Evolutionary conservation across 305 asterid genomes (phyloP), one percentile per base, ranked within the genome.

Genomic region (Fraxinus sp.): DNA sequence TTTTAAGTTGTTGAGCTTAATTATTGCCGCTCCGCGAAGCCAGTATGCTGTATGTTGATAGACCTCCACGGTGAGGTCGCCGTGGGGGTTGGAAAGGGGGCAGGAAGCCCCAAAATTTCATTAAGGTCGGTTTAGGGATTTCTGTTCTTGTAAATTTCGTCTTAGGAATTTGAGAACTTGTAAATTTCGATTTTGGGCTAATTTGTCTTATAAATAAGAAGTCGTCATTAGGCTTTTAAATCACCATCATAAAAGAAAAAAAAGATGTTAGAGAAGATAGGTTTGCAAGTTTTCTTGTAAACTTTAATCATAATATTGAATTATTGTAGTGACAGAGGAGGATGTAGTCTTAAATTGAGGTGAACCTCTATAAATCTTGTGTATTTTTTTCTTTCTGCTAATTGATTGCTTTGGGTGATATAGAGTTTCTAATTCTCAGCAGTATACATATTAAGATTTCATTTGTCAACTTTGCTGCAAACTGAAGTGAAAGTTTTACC

Each of bases 401-500:
- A 46, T 46, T 46, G 57, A 46, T 46, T 46, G 18, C 57, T 46
- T 3, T 14, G 2, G 57, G 57, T 46, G 57, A 13, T 13, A 13
- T 16, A 13, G 18, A 14, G 57, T 46, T 46, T 46, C 20, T 46
- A 46, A 46, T 46, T 46, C 20, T 46, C 18, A 3, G 57, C 57
- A 13, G 57, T 46, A 6, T 20, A 59, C 26, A 22, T 59, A 10
- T 28, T 68, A 4, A 68, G 18, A 26, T 59, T 59, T 64, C 32
- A 70, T 49, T 57, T 39, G 16, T 74, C 59, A 41, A 66, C 83
- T 24, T 41, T 37, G 28, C 30, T 77, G 70, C 59, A 80, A 28
- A 10, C 84, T 46, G 30, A 85, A 75, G 57, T 44, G 75, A 30
- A n/a, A 66, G 18, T 73, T 72, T 86, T 52, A 37, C 30, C 81